Evolutionary conservation across 2,329 filamentous ascomycete species (phyloP).

Genomic region (Cladophialophora yegresii): DNA sequence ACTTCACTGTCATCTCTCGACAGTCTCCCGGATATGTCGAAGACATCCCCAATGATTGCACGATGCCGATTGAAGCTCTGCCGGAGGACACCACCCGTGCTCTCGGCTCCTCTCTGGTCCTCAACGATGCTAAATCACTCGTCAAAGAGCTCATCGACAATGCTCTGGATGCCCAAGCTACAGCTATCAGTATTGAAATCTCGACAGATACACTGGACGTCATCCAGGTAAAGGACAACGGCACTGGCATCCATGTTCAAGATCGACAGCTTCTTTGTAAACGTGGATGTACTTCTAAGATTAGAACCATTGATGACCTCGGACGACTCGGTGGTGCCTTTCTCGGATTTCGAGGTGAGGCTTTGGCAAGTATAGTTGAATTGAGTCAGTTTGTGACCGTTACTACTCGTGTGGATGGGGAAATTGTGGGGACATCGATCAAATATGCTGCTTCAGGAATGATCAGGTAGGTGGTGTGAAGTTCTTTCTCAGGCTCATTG

Average conservation of each 20-base stretch:
- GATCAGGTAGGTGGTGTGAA: constrained; percentile 42
- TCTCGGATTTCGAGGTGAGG: constrained; percentile 66
- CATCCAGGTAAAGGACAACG: constrained; percentile 67
- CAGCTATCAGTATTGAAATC: constrained; percentile 60
- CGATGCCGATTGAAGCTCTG: constrained; percentile 53
- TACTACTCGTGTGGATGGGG: constrained; percentile 60
- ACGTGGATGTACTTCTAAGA: constrained; percentile 65
- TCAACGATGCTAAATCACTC: constrained; percentile 59
- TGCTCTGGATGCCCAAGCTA: constrained; percentile 64
- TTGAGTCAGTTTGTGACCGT: constrained; percentile 57
- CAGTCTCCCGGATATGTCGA: background rate
- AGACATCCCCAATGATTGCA: constrained; percentile 14
- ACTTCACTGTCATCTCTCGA: background rate
- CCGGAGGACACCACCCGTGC: constrained; percentile 49
- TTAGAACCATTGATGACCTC: constrained; percentile 59
- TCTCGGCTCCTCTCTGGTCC: constrained; percentile 59
- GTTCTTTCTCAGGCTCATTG: constrained; percentile 14
- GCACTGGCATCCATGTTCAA: constrained; percentile 59
- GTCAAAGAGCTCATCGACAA: constrained; percentile 70
- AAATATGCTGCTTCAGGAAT: constrained; percentile 56
- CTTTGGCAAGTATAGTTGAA: constrained; percentile 63
- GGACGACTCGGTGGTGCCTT: constrained; percentile 56
- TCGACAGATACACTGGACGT: constrained; percentile 60
- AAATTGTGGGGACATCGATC: constrained; percentile 55
- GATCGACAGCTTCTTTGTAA: constrained; percentile 60